Base-by-base conservation (phyloP, 1,139 yeast species). In the Meyerozyma smithsonii region DNA sequence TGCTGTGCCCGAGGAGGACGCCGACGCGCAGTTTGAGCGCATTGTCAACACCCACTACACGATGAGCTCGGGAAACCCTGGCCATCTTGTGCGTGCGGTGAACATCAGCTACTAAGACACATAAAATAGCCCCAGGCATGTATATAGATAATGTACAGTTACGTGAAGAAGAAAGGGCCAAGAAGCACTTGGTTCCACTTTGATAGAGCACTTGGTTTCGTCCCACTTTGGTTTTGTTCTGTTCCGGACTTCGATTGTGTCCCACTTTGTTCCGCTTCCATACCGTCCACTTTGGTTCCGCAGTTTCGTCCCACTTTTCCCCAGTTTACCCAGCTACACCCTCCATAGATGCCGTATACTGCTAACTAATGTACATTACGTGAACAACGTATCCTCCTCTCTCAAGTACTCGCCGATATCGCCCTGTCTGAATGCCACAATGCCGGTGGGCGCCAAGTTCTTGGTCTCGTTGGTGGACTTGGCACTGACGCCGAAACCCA, bases 351-450 rank as follows among this genome's bases (percentile, higher is more conserved):
- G n/a, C n/a, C 25, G 25, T 23, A 23, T 23, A 12, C n/a, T 11
- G 16, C 15, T 30, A 30, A 21, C 34, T 30, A 30, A 30, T 30
- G 34, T 30, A 30, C 34, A 30, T 30, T 14, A 89, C 25, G 97
- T 86, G 61, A 92, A 92, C 54, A 92, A 70, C 28, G 97, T 86
- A 62, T 92, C 98, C 71, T 92, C 98, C 55, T 94, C 98, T 75
- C 99, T 88, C 59, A 92, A 75, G 58, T 89, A 92, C 66, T 92
- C 99, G 49, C 99, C 99, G 52, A 92, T 89, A 70, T 92, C 99
- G 50, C 95, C 86, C 62, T 92, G 99, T 75, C 98, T 82, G 62
- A 87, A 92, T 8, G 95, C 95, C 12, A 90, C 96, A 38, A 92
- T 90, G 32, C 84, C 95, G 19, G 95, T 92, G 38, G 98, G 98